Percentiles rank a stretch among this genome's conserved stretches.
phyloP scores from a whole-genome alignment of 2,329 filamentous ascomycete genomes.

The Alternaria triticimaculans region DNA sequence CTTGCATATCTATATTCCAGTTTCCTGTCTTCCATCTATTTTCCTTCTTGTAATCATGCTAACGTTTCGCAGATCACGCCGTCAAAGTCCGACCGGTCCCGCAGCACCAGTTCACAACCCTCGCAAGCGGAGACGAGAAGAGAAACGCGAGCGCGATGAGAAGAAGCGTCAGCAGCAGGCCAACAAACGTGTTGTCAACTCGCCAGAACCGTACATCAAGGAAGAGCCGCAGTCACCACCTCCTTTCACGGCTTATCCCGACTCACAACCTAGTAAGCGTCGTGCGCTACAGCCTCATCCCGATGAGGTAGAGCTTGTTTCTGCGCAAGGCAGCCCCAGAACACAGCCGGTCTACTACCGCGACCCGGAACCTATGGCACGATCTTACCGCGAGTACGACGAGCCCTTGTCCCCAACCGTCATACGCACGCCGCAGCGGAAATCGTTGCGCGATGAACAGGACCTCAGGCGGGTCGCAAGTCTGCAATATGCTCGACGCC shows the following conservation, averaged over 20 bases:
- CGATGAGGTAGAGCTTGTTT: slow-evolving; percentile 49
- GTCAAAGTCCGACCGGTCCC: slow-evolving; percentile 54
- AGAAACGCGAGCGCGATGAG: slow-evolving; percentile 44
- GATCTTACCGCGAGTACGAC: slow-evolving; percentile 53
- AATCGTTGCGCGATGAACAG: slow-evolving; percentile 52
- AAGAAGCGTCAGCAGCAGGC: slow-evolving; percentile 47
- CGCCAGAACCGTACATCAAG: slow-evolving; percentile 63
- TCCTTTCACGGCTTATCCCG: slow-evolving; percentile 55
- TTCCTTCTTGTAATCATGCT: slow-evolving; percentile 10
- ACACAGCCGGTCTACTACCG: slow-evolving; percentile 56
- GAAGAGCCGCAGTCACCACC: slow-evolving; percentile 68
- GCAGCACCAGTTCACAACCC: slow-evolving; percentile 53
- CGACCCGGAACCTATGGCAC: slow-evolving; percentile 44
- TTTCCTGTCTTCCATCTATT: not conserved
- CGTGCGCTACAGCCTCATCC: slow-evolving; percentile 47
- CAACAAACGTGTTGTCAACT: slow-evolving; percentile 41
- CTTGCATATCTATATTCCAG: not conserved
- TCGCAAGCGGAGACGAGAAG: slow-evolving; percentile 60
- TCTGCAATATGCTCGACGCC: slow-evolving; percentile 55
- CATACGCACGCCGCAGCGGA: slow-evolving; percentile 48
- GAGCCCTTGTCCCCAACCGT: slow-evolving; percentile 49
- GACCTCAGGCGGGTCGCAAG: slow-evolving; percentile 57
- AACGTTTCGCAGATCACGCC: slow-evolving; percentile 39
- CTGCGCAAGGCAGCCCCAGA: slow-evolving; percentile 47
- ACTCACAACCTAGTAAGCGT: slow-evolving; percentile 49